Percentiles rank a stretch among this genome's conserved stretches.
These are phyloP conservation scores for Cutaneotrichosporon dermatis DNA, from an alignment of 1,284 basidiomycete species.

Conservation along the genomic window DNA sequence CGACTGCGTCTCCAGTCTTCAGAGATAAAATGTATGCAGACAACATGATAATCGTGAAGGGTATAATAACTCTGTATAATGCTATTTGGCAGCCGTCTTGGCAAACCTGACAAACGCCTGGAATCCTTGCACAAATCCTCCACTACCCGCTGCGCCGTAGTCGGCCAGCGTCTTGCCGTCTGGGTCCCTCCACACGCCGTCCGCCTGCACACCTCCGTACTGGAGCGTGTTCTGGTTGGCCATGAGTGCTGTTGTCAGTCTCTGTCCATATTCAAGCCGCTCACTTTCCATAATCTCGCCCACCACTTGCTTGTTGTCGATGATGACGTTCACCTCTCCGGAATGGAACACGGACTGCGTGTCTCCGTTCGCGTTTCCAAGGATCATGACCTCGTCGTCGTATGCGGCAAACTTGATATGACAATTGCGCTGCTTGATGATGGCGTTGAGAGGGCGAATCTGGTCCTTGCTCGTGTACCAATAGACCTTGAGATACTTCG, in stretches of 20 bases:
- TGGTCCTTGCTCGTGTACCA: conserved; percentile 60
- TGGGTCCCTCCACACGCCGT: conserved; percentile 65
- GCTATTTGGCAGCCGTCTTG: conserved; percentile 31
- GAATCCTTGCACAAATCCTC: conserved; percentile 39
- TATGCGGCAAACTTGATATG: conserved; percentile 72
- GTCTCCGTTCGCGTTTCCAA: conserved; percentile 55
- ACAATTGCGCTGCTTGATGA: conserved; percentile 68
- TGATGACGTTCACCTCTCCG: conserved; percentile 71
- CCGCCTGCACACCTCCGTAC: conserved; percentile 60
- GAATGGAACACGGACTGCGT: conserved; percentile 75
- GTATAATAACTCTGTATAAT: neutral
- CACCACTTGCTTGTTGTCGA: conserved; percentile 61
- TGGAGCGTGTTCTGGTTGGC: conserved; percentile 67
- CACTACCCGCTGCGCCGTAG: conserved; percentile 44
- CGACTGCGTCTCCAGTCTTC: no score
- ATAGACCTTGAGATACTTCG: conserved; percentile 60
- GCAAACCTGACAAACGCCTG: conserved; percentile 38
- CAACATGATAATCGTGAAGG: conserved; percentile 1
- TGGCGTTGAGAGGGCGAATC: conserved; percentile 65
- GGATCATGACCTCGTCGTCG: conserved; percentile 65
- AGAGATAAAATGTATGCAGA: neutral
- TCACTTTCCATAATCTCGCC: conserved; percentile 58
- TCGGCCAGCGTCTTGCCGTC: conserved; percentile 52
- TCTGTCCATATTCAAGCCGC: neutral
- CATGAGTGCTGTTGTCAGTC: conserved; percentile 51